Conservation (phyloP, 306 rosid species). For the Acacia acuminata region DNA sequence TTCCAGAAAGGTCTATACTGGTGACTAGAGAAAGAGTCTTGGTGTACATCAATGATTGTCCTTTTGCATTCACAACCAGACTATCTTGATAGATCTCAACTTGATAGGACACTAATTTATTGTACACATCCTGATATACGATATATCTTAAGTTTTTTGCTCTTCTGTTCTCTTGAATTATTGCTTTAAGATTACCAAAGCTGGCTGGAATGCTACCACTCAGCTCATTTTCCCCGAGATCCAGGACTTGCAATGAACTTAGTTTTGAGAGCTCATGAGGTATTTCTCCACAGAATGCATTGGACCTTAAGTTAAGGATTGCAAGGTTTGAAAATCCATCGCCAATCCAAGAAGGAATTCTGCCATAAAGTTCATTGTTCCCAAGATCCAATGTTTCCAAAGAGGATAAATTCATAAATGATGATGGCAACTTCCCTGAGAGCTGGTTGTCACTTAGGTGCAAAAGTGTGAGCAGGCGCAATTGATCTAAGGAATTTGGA, state of each 20-base stretch:
- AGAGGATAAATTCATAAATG: conserved; percentile 37
- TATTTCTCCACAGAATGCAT: conserved; percentile 44
- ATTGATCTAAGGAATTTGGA: conserved; percentile 38
- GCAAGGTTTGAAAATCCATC: conserved; percentile 26
- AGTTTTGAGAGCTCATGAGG: conserved; percentile 34
- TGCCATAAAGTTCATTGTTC: conserved; percentile 34
- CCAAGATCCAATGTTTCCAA: conserved; percentile 50
- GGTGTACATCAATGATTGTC: background rate
- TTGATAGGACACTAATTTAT: background rate
- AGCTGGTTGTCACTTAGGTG: conserved; percentile 42
- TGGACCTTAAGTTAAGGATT: conserved; percentile 46
- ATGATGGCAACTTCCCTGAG: conserved; percentile 40
- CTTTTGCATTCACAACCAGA: conserved; percentile 31
- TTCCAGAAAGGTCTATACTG: conserved; percentile 52
- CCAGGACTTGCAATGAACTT: conserved; percentile 47
- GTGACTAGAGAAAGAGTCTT: conserved; percentile 47
- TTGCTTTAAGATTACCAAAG: conserved; percentile 35
- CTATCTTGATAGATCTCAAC: conserved; percentile 29
- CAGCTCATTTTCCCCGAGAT: conserved; percentile 43
- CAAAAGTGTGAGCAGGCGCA: conserved; percentile 30
- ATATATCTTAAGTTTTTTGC: conserved; percentile 7
- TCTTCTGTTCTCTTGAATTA: background rate
- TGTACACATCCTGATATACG: background rate
- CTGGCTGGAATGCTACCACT: conserved; percentile 43
- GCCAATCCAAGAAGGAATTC: conserved; percentile 45